phyloP scores from a whole-genome alignment of 2,329 filamentous ascomycete genomes.

The Ophiocordyceps sinensis region DNA sequence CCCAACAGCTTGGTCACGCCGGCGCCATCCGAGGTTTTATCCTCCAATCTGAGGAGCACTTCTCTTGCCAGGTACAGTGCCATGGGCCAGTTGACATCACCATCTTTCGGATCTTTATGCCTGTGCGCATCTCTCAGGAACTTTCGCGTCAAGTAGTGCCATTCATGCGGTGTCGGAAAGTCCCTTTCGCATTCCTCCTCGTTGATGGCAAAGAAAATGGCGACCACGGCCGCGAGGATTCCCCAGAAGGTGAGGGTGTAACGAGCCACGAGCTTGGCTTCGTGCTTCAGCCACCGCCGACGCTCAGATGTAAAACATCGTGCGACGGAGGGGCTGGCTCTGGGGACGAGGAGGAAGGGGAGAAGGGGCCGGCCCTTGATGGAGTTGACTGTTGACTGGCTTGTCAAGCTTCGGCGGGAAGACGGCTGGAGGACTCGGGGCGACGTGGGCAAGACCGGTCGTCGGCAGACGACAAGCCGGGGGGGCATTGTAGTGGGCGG shows the following conservation, averaged over 20 bases:
- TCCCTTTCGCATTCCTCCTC: slow-evolving; percentile 63
- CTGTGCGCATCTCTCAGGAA: slow-evolving; percentile 50
- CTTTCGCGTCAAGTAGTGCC: slow-evolving; percentile 57
- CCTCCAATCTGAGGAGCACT: slow-evolving; percentile 53
- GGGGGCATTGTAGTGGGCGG: slow-evolving; percentile 20
- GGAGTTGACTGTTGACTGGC: slow-evolving; percentile 13
- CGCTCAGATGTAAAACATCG: slow-evolving; percentile 71
- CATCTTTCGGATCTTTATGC: slow-evolving; percentile 37
- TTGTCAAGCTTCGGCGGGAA: slow-evolving; percentile 12
- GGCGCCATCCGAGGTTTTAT: slow-evolving; percentile 52
- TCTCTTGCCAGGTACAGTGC: slow-evolving; percentile 46
- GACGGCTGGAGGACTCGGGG: slow-evolving; percentile 5
- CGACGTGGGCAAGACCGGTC: slow-evolving; percentile 7
- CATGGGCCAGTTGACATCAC: slow-evolving; percentile 50
- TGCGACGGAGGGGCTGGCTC: slow-evolving; percentile 38
- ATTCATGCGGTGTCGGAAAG: slow-evolving; percentile 73
- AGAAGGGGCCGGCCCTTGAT: slow-evolving; percentile 18
- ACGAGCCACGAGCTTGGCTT: slow-evolving; percentile 54
- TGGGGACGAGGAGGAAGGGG: slow-evolving; percentile 34
- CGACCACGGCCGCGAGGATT: slow-evolving; percentile 41
- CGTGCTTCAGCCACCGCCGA: slow-evolving; percentile 53
- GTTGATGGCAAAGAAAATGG: slow-evolving; percentile 50
- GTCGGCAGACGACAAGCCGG: slow-evolving; percentile 20
- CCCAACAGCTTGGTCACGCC: slow-evolving; percentile 40
- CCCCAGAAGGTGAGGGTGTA: slow-evolving; percentile 54